Percentiles rank a stretch among this genome's conserved stretches.
phyloP scores from a whole-genome alignment of 768 basidiomycete genomes.

The Lepiota brunneoincarnata region DNA sequence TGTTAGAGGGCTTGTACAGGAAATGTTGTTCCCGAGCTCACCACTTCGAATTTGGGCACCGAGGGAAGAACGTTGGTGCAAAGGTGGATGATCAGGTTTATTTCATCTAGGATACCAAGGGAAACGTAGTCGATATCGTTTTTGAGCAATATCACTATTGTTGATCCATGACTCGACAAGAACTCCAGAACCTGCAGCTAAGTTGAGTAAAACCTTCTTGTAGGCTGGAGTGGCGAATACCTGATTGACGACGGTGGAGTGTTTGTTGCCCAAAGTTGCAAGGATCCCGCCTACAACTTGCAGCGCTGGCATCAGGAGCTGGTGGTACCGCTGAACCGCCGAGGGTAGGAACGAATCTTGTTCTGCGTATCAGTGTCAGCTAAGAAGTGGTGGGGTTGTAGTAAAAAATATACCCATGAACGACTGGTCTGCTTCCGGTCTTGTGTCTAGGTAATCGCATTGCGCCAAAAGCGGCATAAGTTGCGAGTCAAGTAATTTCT shows the following conservation, averaged over 20 bases:
- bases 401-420: constrained; percentile 58
- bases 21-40: constrained; percentile 32
- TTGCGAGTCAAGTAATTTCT: constrained; percentile 77
- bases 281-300: constrained; percentile 79
- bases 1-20: background rate
- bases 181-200: constrained; percentile 69
- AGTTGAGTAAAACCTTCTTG: background rate
- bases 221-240: constrained; percentile 30
- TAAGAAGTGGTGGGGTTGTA: background rate
- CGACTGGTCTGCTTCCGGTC: constrained; percentile 79
- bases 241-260: constrained; percentile 67
- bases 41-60: constrained; percentile 77
- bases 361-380: constrained; percentile 39
- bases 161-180: constrained; percentile 78
- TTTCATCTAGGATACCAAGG: constrained; percentile 70
- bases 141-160: constrained; percentile 78
- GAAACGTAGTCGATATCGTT: constrained; percentile 64
- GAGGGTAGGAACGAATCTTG: constrained; percentile 86
- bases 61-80: constrained; percentile 66
- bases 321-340: constrained; percentile 87
- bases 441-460: constrained; percentile 84
- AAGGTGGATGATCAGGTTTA: constrained; percentile 74
- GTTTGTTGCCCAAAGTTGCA: constrained; percentile 70
- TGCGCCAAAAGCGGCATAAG: constrained; percentile 71
- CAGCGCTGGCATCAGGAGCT: constrained; percentile 81